Evolutionary conservation across 345 rosid genomes (phyloP).

Genomic region (Tarenaya hassleriana): DNA sequence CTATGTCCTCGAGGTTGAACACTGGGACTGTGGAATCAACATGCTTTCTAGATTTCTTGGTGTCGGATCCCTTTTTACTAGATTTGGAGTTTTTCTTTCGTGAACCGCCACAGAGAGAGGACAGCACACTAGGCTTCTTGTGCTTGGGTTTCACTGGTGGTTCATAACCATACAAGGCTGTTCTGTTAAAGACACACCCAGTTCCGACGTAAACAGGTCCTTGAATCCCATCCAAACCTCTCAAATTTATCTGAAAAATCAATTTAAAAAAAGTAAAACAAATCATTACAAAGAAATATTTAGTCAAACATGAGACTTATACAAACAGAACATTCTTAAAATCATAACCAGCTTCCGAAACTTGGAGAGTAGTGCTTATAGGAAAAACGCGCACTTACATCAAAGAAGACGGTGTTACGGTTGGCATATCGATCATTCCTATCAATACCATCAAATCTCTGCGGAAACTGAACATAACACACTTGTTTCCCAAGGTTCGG

Average conservation of each 20-base stretch:
- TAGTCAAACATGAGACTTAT: no score
- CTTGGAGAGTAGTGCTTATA: no score
- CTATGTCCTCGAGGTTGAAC: no score
- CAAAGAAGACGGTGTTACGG: slow-evolving; percentile 74
- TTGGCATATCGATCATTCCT: slow-evolving; percentile 80
- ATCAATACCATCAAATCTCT: slow-evolving; percentile 86
- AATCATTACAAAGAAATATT: no score
- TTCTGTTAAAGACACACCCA: slow-evolving; percentile 46
- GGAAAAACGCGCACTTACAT: slow-evolving; percentile 37
- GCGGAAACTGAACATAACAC: slow-evolving; percentile 89
- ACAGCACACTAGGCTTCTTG: slow-evolving; percentile 40
- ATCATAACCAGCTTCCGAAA: no score
- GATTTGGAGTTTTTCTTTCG: slow-evolving; percentile 31
- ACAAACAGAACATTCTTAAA: neutral
- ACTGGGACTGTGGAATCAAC: no score
- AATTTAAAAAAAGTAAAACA: no score
- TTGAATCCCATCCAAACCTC: no score
- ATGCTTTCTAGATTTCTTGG: no score
- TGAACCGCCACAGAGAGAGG: slow-evolving; percentile 33
- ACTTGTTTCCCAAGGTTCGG: no score
- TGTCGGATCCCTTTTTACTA: no score
- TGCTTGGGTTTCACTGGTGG: slow-evolving; percentile 39
- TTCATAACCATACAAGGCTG: slow-evolving; percentile 39
- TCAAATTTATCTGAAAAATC: slow-evolving; percentile 56
- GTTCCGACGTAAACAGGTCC: slow-evolving; percentile 48